Conservation (phyloP, 2,329 filamentous ascomycete species). For the Monilinia fructigena region DNA sequence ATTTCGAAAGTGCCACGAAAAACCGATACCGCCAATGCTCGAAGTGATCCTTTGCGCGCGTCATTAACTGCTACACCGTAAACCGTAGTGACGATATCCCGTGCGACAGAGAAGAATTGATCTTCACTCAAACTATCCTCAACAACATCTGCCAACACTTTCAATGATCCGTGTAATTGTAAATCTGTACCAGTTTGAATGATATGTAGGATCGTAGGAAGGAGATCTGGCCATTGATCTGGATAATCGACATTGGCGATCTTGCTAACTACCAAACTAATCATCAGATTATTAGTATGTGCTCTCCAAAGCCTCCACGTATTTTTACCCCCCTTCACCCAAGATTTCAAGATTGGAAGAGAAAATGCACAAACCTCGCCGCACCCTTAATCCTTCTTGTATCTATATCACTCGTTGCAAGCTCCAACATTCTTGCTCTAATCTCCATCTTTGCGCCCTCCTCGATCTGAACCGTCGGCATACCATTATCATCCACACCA, state of each 20-base stretch:
- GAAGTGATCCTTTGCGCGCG: constrained; percentile 69
- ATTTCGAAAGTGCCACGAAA: constrained; percentile 92
- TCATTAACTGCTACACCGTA: constrained; percentile 79
- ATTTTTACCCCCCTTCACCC: constrained; percentile 1
- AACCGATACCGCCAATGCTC: constrained; percentile 83
- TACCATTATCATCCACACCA: constrained; percentile 63
- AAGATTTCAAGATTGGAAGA: not conserved
- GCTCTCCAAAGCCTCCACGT: not conserved
- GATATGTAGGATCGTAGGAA: constrained; percentile 74
- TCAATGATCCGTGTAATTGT: constrained; percentile 85
- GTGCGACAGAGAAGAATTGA: constrained; percentile 88
- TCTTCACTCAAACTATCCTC: constrained; percentile 92
- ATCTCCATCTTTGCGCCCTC: constrained; percentile 74
- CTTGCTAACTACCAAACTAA: constrained; percentile 77
- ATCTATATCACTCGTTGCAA: constrained; percentile 67
- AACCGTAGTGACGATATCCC: constrained; percentile 79
- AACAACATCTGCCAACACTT: constrained; percentile 84
- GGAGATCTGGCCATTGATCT: constrained; percentile 87
- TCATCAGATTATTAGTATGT: constrained; percentile 25
- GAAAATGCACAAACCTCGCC: constrained; percentile 63
- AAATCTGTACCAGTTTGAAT: constrained; percentile 73
- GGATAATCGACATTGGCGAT: constrained; percentile 93
- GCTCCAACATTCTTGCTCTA: constrained; percentile 70
- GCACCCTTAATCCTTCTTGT: constrained; percentile 85
- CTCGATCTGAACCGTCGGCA: constrained; percentile 57